Evolutionary conservation across 306 rosid genomes (phyloP).

Genomic region (Neltuma alba): DNA sequence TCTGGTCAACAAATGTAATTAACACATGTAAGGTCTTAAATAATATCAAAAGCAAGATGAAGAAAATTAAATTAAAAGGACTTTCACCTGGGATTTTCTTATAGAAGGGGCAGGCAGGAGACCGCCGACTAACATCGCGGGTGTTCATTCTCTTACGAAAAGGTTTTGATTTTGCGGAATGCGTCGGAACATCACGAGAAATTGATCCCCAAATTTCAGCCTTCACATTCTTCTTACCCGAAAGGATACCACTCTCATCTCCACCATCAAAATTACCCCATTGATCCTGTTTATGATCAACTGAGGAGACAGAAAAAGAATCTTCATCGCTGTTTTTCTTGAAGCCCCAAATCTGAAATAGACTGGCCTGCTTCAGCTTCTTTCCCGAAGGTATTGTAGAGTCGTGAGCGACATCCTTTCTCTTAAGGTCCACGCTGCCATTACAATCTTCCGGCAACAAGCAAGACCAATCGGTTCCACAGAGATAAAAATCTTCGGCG

Average conservation of each 20-base stretch:
- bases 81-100: constrained; percentile 56
- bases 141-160: constrained; percentile 37
- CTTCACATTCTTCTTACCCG: constrained; percentile 43
- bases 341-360: constrained; percentile 60
- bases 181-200: constrained; percentile 28
- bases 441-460: constrained; percentile 21
- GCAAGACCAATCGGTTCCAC: constrained; percentile 52
- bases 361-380: constrained; percentile 50
- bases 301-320: constrained; percentile 7
- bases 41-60: neutral
- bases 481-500: constrained; percentile 49
- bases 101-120: constrained; percentile 55
- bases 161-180: constrained; percentile 24
- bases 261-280: neutral
- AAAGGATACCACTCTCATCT: constrained; percentile 5
- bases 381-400: constrained; percentile 30
- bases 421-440: neutral
- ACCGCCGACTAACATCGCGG: constrained; percentile 23
- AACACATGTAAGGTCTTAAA: neutral
- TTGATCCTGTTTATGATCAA: constrained; percentile 20
- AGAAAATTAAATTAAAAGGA: neutral
- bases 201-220: constrained; percentile 39
- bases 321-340: constrained; percentile 11
- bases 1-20: neutral
- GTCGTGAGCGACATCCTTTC: neutral